These are phyloP conservation scores for Echium plantagineum DNA, from an alignment of 257 asterid genomes.

Conservation along the genomic window DNA sequence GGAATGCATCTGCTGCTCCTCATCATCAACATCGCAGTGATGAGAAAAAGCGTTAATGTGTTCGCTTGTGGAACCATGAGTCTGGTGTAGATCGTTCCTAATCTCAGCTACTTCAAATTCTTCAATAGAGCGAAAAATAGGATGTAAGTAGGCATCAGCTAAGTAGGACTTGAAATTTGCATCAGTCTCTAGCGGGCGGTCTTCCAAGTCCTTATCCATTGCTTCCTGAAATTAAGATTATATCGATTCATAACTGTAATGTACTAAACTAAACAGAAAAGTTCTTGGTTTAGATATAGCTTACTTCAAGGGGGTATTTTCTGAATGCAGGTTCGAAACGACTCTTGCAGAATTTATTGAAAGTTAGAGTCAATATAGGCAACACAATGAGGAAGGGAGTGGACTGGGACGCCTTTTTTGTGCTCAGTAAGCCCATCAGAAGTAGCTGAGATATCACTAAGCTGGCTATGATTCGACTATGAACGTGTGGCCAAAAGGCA, in stretches of 20 bases:
- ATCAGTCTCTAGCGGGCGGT: slow-evolving; percentile 39
- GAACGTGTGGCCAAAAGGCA: slow-evolving; percentile 97
- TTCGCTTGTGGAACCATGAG: slow-evolving; percentile 9
- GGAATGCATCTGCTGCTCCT: slow-evolving; percentile 27
- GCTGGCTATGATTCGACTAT: slow-evolving; percentile 81
- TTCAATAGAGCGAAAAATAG: slow-evolving; percentile 77
- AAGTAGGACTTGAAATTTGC: slow-evolving; percentile 46
- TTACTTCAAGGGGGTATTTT: slow-evolving; percentile 89
- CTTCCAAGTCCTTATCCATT: slow-evolving; percentile 59
- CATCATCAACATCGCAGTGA: slow-evolving; percentile 6
- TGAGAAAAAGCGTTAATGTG: slow-evolving; percentile 32
- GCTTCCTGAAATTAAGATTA: slow-evolving; percentile 62
- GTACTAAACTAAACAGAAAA: background rate
- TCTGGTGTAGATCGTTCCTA: slow-evolving; percentile 32
- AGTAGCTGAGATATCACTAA: slow-evolving; percentile 82
- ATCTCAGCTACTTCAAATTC: slow-evolving; percentile 64
- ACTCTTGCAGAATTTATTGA: slow-evolving; percentile 83
- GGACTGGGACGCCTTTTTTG: slow-evolving; percentile 73
- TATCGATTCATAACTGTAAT: background rate
- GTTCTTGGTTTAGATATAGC: background rate
- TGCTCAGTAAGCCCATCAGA: slow-evolving; percentile 71
- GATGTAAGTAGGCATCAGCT: slow-evolving; percentile 90
- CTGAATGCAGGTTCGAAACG: slow-evolving; percentile 96
- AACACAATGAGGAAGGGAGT: slow-evolving; percentile 76
- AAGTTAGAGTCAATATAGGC: slow-evolving; percentile 62